Base-by-base conservation (phyloP, 2,329 filamentous ascomycete species). In the Exophiala aquamarina region DNA sequence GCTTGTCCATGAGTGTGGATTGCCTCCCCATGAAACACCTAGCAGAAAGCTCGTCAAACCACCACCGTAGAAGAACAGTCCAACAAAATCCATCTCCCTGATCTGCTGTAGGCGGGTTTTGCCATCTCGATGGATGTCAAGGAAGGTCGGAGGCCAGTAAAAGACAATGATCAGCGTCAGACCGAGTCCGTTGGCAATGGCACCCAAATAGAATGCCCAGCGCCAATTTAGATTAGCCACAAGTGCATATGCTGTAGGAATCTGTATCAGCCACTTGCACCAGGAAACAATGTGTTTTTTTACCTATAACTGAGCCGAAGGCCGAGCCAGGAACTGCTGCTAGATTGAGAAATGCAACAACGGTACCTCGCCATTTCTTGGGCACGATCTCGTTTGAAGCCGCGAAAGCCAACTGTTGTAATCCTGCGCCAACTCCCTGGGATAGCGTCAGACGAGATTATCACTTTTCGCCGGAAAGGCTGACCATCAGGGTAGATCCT, bases 21-120 rank as follows among this genome's bases (percentile, higher is more conserved):
- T 50, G 31, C 39, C 39, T 13, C 52, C 52, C 28, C 42, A 53
- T 17, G 44, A 46, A 6, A 55, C 33, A 11, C 52, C 52, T 13
- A 55, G 28, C 20, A 55, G 42, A 31, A 55, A 55, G 8, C 31
- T 33, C 7, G 44, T 49, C 15, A 55, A 29, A 10, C 52, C 52
- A 13, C 46, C 52, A 31, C 43, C 41, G 23, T 44, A 49, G 15
- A 55, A 32, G 4, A 55, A 19, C 14, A 55, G 23, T 17, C 50
- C 52, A n/a, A 53, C 39, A 40, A 50, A 55, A 40, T 55, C 52
- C 10, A 55, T 33, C 14, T 50, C 47, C 14, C 47, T 43, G 32
- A 52, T 44, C 36, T 55, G 52, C 39, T 53, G 37, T 10, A 28
- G 31, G 10, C 44, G 44, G 8, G 39, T 51, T 29, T 51, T 51